Base-by-base conservation (phyloP, 495 filamentous ascomycete species). In the Neurospora tetraspora region DNA sequence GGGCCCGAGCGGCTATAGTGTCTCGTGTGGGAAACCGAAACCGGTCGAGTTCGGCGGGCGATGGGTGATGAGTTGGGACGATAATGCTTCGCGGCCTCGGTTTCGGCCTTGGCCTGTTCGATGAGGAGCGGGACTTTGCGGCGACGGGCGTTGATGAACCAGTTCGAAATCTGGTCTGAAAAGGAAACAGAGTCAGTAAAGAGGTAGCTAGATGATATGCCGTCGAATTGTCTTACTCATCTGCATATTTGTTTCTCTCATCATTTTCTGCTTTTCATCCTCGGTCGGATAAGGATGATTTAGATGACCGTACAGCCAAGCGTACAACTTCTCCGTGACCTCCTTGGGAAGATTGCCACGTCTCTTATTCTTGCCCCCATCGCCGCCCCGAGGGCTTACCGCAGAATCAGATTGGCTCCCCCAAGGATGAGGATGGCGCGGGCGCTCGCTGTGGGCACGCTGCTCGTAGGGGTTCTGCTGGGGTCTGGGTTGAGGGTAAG, bases 111-210 rank as follows among this genome's bases (percentile, higher is more conserved):
- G 0, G 84, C 84, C 73, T 84, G 81, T 43, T 88, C 89, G 36
- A 89, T 85, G 71, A 93, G 82, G 27, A 82, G 82, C 20, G 93
- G 93, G n/a, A 94, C 81, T 73, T 93, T 90, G 53, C 94, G 89
- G 65, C 94, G 86, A 70, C 94, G 87, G 11, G 93, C 93, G 76
- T 97, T 97, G 80, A 97, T 97, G 80, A 97, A 97, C 94, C 94
- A 97, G 78, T 97, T 97, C 73, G 92, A 94, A 70, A 97, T 93
- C 88, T 97, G 81, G 76, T 84, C 83, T 82, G 74, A 53, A 42
- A 47, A 59, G 43, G 23, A 47, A 37, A 34, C 43, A 69, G 37
- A 38, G 76, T 79, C 71, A 73, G 71, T 53, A 43, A 69, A 43
- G 23, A 11, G n/a, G 3, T 69, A 40, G 39, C 23, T 73, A 59